Base-by-base conservation (phyloP, 768 basidiomycete genomes). In the Lepiota brunneoincarnata region DNA sequence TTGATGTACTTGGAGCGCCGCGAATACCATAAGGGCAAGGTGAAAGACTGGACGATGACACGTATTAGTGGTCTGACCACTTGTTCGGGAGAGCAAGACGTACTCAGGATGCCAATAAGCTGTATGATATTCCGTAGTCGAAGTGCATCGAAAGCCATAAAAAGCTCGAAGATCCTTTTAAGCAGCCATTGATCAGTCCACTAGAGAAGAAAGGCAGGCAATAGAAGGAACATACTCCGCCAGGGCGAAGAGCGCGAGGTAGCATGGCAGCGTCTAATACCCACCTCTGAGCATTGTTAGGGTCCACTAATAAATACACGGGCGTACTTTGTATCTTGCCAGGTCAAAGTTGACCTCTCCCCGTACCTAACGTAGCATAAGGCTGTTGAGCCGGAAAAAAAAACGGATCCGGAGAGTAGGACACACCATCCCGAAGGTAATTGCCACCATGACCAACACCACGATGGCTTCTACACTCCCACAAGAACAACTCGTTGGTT, bases 131-230 rank as follows among this genome's bases (percentile, higher is more conserved):
- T 93, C 57, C 91, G 82, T 57, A 85, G 60, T 24, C 86, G 78
- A 31, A 93, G 74, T n/a, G 91, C 91, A 73, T 93, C 91, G 58
- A 86, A 80, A 2, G 88, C 87, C 79, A 93, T 87, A 52, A 85
- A 70, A 5, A 91, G 69, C 62, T 92, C 89, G 57, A 93, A 93
- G 1, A 91, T 53, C 67, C 91, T 93, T 56, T n/a, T 55, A 15
- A 50, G 26, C 11, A 38, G 15, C 54, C 11, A 60, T 48, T 15
- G 61, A 45, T 9, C 31, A 31, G 31, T 9, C 47, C 50, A 38
- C 34, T 31, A 31, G 17, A n/a, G 18, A 14, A 26, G 28, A 36
- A 52, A 12, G 11, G 37, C 21, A 18, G 36, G 6, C 40, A 23
- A 36, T 40, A 34, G 45, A 12, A 44, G 14, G 48, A 36, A 69